Conservation (phyloP, 495 filamentous ascomycete species). For the Ramalina intermedia region DNA sequence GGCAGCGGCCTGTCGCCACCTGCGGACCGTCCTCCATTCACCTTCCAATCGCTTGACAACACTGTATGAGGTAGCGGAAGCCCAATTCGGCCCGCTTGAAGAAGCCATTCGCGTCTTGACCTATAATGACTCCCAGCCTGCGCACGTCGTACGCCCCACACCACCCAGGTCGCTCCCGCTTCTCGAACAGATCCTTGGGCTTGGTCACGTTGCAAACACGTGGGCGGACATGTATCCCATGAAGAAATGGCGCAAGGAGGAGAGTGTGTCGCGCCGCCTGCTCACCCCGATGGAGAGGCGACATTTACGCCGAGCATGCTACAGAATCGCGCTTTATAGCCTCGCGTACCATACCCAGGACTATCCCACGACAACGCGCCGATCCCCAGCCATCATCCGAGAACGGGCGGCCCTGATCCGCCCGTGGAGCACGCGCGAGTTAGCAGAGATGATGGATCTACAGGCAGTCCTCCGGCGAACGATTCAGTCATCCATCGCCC, state of each 20-base stretch:
- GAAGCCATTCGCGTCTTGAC: constrained; percentile 47
- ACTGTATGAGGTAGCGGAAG: constrained; percentile 35
- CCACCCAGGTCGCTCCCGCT: constrained; percentile 38
- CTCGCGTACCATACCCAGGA: constrained; percentile 39
- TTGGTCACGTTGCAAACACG: constrained; percentile 42
- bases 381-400: constrained; percentile 25
- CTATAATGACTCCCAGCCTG: constrained; percentile 40
- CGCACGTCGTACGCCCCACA: constrained; percentile 32
- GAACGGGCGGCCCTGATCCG: constrained; percentile 40
- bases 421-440: constrained; percentile 37
- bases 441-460: constrained; percentile 44
- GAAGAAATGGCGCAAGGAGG: constrained; percentile 44
- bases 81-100: constrained; percentile 45
- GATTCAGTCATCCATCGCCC: constrained; percentile 40
- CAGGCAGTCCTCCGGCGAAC: constrained; percentile 34
- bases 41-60: constrained; percentile 37
- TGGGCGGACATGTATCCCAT: constrained; percentile 58
- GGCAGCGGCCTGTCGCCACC: constrained; percentile 35
- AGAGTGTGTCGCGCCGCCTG: constrained; percentile 47
- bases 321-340: constrained; percentile 53
- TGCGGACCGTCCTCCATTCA: constrained; percentile 33
- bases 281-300: constrained; percentile 40
- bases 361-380: constrained; percentile 34
- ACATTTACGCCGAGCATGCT: constrained; percentile 51
- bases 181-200: constrained; percentile 39